Evolutionary conservation across 495 filamentous ascomycete genomes (phyloP).

Genomic region (Lophium mytilinum): DNA sequence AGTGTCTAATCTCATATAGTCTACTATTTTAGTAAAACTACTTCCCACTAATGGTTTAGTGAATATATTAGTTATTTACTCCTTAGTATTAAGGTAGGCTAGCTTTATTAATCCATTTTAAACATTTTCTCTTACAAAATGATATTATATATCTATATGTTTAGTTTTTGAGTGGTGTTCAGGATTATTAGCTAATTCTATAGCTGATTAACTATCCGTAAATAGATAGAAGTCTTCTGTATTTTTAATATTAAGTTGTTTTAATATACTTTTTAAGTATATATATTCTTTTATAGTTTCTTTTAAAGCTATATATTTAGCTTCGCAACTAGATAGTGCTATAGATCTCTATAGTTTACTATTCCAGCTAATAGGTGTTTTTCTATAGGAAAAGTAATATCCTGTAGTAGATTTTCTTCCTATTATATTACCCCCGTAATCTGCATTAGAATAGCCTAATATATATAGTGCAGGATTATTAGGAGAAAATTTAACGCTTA

Average conservation of each 20-base stretch:
- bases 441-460: not conserved
- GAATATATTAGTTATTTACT: not conserved
- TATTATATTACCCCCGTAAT: not conserved
- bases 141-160: not conserved
- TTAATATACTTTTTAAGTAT: constrained; percentile 12
- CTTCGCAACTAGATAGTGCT: not conserved
- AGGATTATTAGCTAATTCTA: not conserved
- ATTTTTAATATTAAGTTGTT: not conserved
- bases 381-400: no score
- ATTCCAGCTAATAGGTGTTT: no score
- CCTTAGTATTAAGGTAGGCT: no score
- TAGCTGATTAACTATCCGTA: not conserved
- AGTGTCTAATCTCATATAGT: no score
- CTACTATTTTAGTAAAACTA: no score
- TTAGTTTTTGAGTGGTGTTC: not conserved
- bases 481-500: no score
- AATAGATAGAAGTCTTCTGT: not conserved
- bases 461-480: not conserved
- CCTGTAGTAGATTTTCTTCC: not conserved
- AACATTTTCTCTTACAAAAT: no score
- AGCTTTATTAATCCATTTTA: no score
- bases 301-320: constrained; percentile 21
- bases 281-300: constrained; percentile 22
- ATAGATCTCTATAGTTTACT: no score
- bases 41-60: not conserved